Evolutionary conservation across 495 filamentous ascomycete species (phyloP).

Genomic region (Penicillium maclennaniae): DNA sequence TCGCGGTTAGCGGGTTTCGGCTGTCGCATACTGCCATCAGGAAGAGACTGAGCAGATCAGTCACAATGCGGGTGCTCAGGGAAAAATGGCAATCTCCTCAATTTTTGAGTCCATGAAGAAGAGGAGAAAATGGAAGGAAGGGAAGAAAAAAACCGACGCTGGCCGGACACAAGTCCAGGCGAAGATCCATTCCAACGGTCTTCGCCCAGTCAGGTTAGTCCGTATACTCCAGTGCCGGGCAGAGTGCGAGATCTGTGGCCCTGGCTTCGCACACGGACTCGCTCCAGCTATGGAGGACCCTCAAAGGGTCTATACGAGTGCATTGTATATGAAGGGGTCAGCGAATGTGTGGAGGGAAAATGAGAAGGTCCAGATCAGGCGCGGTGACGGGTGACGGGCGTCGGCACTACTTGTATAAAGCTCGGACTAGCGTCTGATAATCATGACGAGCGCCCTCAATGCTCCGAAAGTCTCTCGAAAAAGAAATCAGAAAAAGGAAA

Average conservation of each 20-base stretch:
- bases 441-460: constrained; percentile 27
- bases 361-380: constrained; percentile 15
- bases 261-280: neutral
- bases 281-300: neutral
- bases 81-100: neutral
- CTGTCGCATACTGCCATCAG: neutral
- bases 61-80: constrained; percentile 4
- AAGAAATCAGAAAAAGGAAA: neutral
- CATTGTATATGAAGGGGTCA: neutral
- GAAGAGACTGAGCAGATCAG: constrained; percentile 5
- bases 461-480: constrained; percentile 1
- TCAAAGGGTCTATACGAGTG: neutral
- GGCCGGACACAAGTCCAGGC: constrained; percentile 9
- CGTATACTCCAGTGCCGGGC: constrained; percentile 15
- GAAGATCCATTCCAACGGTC: constrained; percentile 33
- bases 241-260: neutral
- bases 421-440: constrained; percentile 29
- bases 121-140: constrained; percentile 5
- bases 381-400: constrained; percentile 22
- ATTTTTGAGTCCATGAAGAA: neutral
- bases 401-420: constrained; percentile 36
- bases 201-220: constrained; percentile 30
- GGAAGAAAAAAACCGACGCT: constrained; percentile 6
- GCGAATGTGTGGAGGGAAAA: constrained; percentile 5
- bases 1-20: neutral